These are phyloP conservation scores for Lentinus brumalis DNA, from an alignment of 768 basidiomycete genomes.

Conservation along the genomic window DNA sequence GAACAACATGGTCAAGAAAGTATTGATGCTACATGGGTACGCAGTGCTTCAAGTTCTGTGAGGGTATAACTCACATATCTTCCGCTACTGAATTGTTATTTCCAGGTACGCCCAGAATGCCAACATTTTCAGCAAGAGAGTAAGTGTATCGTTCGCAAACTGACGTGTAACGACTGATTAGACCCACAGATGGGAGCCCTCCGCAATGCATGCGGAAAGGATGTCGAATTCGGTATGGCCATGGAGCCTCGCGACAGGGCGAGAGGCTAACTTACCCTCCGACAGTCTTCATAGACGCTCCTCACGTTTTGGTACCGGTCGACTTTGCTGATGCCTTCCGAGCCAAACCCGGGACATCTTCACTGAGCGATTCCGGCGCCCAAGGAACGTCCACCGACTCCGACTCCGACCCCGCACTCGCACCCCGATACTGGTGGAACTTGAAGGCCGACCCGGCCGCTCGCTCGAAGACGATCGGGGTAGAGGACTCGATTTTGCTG, in stretches of 20 bases:
- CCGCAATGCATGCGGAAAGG: slow-evolving; percentile 66
- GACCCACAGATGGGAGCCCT: slow-evolving; percentile 64
- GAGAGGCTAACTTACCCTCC: not conserved
- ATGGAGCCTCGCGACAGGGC: no score
- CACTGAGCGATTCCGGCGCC: slow-evolving; percentile 42
- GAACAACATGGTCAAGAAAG: slow-evolving; percentile 17
- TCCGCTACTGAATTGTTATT: no score
- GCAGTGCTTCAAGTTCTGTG: slow-evolving; percentile 11
- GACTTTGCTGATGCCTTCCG: slow-evolving; percentile 48
- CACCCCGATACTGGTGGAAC: slow-evolving; percentile 72
- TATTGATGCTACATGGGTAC: slow-evolving; percentile 51
- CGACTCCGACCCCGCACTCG: slow-evolving; percentile 49
- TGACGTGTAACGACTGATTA: not conserved
- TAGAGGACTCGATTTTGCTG: slow-evolving; percentile 56
- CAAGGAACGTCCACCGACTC: slow-evolving; percentile 34
- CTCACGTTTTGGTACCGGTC: slow-evolving; percentile 63
- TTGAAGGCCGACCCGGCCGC: slow-evolving; percentile 45
- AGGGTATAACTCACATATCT: no score
- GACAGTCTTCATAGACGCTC: slow-evolving; percentile 75
- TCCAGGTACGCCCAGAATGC: slow-evolving; percentile 60
- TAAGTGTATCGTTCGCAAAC: slow-evolving; percentile 31
- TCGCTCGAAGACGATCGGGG: slow-evolving; percentile 51
- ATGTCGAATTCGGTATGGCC: slow-evolving; percentile 60
- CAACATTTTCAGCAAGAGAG: slow-evolving; percentile 69
- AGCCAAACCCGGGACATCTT: slow-evolving; percentile 22